Evolutionary conservation across 139 green algal species (phyloP).

Genomic region (Tetradesmus obliquus): DNA sequence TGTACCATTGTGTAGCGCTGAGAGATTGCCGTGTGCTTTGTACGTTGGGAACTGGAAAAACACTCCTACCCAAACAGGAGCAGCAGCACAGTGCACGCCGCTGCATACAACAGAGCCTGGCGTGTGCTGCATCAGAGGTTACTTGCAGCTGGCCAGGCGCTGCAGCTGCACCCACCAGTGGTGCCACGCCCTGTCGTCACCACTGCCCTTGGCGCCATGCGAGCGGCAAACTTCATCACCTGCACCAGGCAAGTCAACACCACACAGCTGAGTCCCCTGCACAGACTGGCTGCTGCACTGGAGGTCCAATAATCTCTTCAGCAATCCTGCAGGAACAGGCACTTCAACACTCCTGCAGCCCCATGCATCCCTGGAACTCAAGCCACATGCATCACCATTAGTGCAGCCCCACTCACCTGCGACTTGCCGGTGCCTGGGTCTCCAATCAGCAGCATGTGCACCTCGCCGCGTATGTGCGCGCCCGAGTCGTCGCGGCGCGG

Average conservation of each 20-base stretch:
- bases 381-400: neutral
- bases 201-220: slow-evolving; percentile 74
- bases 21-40: neutral
- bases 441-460: slow-evolving; percentile 93
- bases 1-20: neutral
- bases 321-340: neutral
- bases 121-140: neutral
- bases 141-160: neutral
- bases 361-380: neutral
- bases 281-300: too few relatives aligned
- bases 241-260: slow-evolving; percentile 74
- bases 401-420: slow-evolving; percentile 9
- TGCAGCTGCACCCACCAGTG: slow-evolving; percentile 56
- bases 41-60: neutral
- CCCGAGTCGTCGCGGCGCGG: slow-evolving; percentile 51
- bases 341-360: neutral
- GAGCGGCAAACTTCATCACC: slow-evolving; percentile 84
- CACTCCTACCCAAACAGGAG: too few relatives aligned
- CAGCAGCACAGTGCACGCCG: too few relatives aligned
- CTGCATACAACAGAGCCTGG: neutral
- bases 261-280: neutral
- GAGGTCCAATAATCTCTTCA: too few relatives aligned
- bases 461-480: slow-evolving; percentile 72
- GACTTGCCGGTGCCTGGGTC: slow-evolving; percentile 84
- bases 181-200: slow-evolving; percentile 80